phyloP scores from a whole-genome alignment of 768 basidiomycete species.

The Termitomyces sp. region DNA sequence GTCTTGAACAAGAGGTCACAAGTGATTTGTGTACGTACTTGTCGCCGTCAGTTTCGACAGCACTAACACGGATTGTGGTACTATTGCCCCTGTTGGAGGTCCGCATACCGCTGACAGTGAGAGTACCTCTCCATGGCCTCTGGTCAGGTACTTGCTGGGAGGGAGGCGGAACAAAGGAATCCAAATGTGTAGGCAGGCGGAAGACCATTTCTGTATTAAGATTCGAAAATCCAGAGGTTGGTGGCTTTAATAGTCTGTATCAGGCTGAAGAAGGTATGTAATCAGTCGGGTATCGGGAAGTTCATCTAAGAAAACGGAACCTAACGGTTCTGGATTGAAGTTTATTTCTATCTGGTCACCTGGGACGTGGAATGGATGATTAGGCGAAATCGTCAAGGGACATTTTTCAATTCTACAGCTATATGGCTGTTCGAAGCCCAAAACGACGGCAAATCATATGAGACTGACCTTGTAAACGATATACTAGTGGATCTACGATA shows the following conservation, averaged over 20 bases:
- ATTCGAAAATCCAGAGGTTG: slow-evolving; percentile 20
- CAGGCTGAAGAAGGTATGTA: slow-evolving; percentile 14
- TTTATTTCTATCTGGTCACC: slow-evolving; percentile 24
- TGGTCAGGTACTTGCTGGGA: slow-evolving; percentile 36
- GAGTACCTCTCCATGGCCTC: slow-evolving; percentile 53
- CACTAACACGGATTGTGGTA: slow-evolving; percentile 55
- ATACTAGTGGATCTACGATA: slow-evolving; percentile 19
- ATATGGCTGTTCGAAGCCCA: slow-evolving; percentile 18
- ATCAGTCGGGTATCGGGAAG: slow-evolving; percentile 16
- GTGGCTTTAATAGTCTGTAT: slow-evolving; percentile 36
- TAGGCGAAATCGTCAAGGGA: slow-evolving; percentile 29
- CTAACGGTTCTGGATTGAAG: slow-evolving; percentile 11
- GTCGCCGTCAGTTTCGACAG: slow-evolving; percentile 68
- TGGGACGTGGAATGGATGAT: slow-evolving; percentile 25
- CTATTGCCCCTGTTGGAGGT: slow-evolving; percentile 39
- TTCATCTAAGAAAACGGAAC: slow-evolving; percentile 10
- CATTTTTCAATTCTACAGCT: slow-evolving; percentile 17
- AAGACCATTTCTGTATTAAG: slow-evolving; percentile 45
- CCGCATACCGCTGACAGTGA: slow-evolving; percentile 46
- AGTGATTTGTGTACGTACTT: slow-evolving; percentile 39
- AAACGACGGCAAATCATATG: slow-evolving; percentile 11
- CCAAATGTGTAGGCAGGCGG: slow-evolving; percentile 57
- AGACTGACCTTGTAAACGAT: slow-evolving; percentile 24
- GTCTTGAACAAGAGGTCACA: slow-evolving; percentile 18
- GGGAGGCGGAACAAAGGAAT: slow-evolving; percentile 53